phyloP scores from a whole-genome alignment of 2,329 filamentous ascomycete genomes.

The Pestalotiopsis sp. region DNA sequence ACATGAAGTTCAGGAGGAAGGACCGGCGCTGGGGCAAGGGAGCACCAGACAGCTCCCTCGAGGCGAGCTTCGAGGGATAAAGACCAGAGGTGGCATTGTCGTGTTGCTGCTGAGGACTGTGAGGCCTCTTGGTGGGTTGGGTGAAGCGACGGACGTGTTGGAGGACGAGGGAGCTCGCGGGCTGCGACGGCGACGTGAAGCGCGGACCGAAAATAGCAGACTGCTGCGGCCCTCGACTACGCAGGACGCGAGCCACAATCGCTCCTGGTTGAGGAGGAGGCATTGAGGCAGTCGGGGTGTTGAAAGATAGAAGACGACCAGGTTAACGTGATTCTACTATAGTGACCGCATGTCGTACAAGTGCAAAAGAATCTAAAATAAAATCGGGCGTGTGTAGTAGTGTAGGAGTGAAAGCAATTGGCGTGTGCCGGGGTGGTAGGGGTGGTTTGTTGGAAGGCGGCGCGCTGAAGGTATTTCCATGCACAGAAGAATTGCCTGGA shows the following conservation, averaged over 20 bases:
- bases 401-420: background rate
- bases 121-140: conserved; percentile 3
- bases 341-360: background rate
- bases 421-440: background rate
- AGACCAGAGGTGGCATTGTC: conserved; percentile 18
- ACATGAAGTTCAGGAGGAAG: conserved; percentile 59
- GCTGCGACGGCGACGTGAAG: background rate
- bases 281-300: background rate
- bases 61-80: conserved; percentile 27
- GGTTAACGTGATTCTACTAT: background rate
- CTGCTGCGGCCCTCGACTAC: background rate
- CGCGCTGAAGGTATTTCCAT: conserved; percentile 3
- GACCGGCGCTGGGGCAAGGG: conserved; percentile 53
- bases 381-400: background rate
- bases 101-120: background rate
- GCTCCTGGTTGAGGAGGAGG: conserved; percentile 11
- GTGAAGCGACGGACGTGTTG: conserved; percentile 4
- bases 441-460: background rate
- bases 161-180: background rate
- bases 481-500: background rate
- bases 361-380: background rate
- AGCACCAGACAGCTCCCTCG: conserved; percentile 52
- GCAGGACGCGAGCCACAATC: conserved; percentile 5
- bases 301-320: background rate
- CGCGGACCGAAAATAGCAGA: background rate